Base-by-base conservation (phyloP, 306 rosid genomes). In the Dryas octopetala region DNA sequence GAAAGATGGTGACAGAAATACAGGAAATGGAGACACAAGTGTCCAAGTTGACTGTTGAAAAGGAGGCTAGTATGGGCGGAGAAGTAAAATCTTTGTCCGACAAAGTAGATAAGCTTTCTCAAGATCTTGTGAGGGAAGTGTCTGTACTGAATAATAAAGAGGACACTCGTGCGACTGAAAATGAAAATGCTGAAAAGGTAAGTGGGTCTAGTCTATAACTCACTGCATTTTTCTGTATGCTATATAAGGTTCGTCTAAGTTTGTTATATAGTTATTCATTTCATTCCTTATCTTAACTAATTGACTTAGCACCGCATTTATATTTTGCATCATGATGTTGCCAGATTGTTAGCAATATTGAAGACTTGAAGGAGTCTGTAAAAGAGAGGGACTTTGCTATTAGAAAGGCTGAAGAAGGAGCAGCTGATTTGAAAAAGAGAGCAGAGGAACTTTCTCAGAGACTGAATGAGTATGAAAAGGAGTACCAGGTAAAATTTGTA, bases 21-120 rank as follows among this genome's bases (percentile, higher is more conserved):
- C 84, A 86, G 81, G 98, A 89, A 74, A 91, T 86, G 91, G 97
- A 95, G 84, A 74, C 79, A 38, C 86, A 85, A 75, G 76, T 95
- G 78, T 81, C 81, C 14, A 86, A 82, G 74, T 68, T 95, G 87
- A 83, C 92, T 52, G 91, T 91, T 19, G 96, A 89, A 81, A 95
- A 86, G 88, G 98, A 91, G 78, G 92, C 96, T 53, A 83, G 80
- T 82, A 91, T 95, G 98, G 97, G 97, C 47, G 95, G 88, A 51
- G 98, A 95, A 86, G 90, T 86, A 40, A 92, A 95, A 89, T 75
- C 84, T 76, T 85, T 91, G 81, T 86, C 97, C 5, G 90, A 88
- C 73, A 88, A 81, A 79, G 93, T 89, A 65, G 97, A 91, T 79
- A 77, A 73, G 9, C 85, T 90, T 79, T 84, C 97, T 70, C 91